Evolutionary conservation across 108 stramenopile genomes (phyloP).

Genomic region (Nannochloropsis oceanica): DNA sequence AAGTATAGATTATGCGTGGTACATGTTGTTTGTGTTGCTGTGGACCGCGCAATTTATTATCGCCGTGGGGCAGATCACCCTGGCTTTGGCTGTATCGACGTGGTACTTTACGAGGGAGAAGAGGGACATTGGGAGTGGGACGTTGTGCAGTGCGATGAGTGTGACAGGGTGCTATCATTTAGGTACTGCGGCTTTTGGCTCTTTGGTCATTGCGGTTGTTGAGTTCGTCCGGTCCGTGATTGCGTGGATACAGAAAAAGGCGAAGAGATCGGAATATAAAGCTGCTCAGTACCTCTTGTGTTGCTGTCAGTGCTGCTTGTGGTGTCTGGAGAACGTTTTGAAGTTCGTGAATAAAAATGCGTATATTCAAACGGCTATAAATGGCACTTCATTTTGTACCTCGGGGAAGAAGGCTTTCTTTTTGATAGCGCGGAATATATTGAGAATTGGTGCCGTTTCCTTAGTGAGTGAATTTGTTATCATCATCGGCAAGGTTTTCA

Average conservation of each 20-base stretch:
- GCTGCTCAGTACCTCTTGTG: slow-evolving; percentile 54
- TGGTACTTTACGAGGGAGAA: slow-evolving; percentile 72
- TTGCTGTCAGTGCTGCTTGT: slow-evolving; percentile 73
- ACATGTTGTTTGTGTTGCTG: slow-evolving; percentile 71
- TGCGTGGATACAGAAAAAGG: slow-evolving; percentile 61
- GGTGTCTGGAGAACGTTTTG: slow-evolving; percentile 48
- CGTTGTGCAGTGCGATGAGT: slow-evolving; percentile 44
- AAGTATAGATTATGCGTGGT: slow-evolving; percentile 12
- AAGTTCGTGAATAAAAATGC: slow-evolving; percentile 52
- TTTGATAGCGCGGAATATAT: slow-evolving; percentile 39
- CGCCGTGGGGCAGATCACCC: slow-evolving; percentile 69
- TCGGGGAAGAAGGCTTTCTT: slow-evolving; percentile 39
- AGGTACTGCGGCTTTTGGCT: slow-evolving; percentile 88
- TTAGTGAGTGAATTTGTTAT: slow-evolving; percentile 32
- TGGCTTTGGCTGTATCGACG: slow-evolving; percentile 58
- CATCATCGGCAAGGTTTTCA: slow-evolving; percentile 18
- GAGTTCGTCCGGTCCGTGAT: slow-evolving; percentile 67
- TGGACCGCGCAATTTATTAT: slow-evolving; percentile 82
- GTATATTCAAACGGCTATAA: slow-evolving; percentile 49
- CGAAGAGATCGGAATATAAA: slow-evolving; percentile 13
- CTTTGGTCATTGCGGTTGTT: slow-evolving; percentile 71
- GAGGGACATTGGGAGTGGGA: slow-evolving; percentile 45
- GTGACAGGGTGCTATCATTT: slow-evolving; percentile 55
- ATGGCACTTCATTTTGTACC: slow-evolving; percentile 38
- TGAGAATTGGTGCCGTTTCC: slow-evolving; percentile 34